These are phyloP conservation scores for Phaeosphaeria sp. DNA, from an alignment of 2,329 filamentous ascomycete species.

Conservation along the genomic window DNA sequence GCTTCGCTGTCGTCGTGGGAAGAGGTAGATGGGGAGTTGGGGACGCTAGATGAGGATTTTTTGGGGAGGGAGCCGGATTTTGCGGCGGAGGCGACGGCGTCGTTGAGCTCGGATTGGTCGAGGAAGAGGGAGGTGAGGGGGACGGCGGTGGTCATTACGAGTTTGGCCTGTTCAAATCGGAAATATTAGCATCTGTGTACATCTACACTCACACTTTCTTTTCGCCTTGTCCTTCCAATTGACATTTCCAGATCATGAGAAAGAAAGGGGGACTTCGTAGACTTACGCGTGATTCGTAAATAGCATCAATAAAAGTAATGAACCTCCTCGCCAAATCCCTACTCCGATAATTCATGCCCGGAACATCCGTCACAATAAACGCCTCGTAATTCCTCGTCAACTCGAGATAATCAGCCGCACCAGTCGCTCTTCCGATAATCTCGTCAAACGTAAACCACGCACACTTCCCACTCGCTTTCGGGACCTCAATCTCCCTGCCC, in stretches of 20 bases:
- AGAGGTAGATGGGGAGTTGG: conserved; percentile 23
- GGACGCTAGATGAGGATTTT: conserved; percentile 36
- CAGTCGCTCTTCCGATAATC: conserved; percentile 85
- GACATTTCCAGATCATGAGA: too few relatives aligned
- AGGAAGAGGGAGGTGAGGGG: conserved; percentile 87
- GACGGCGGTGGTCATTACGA: conserved; percentile 89
- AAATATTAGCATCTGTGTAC: conserved; percentile 3
- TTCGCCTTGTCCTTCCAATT: too few relatives aligned
- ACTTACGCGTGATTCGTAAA: conserved; percentile 76
- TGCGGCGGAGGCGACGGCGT: conserved; percentile 53
- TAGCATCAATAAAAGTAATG: conserved; percentile 96
- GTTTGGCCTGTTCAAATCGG: conserved; percentile 73
- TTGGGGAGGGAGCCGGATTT: conserved; percentile 49
- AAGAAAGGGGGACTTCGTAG: too few relatives aligned
- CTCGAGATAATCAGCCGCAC: conserved; percentile 94
- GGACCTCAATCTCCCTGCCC: conserved; percentile 89
- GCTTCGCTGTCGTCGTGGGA: conserved; percentile 54
- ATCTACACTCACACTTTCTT: background rate
- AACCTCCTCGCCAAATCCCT: conserved; percentile 90
- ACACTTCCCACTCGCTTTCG: conserved; percentile 83
- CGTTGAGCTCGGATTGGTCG: conserved; percentile 61
- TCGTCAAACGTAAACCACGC: conserved; percentile 94
- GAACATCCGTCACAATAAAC: conserved; percentile 90
- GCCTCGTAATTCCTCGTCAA: conserved; percentile 88
- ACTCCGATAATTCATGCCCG: conserved; percentile 86